Evolutionary conservation across 345 rosid species (phyloP).

Genomic region (Triadica sebifera): DNA sequence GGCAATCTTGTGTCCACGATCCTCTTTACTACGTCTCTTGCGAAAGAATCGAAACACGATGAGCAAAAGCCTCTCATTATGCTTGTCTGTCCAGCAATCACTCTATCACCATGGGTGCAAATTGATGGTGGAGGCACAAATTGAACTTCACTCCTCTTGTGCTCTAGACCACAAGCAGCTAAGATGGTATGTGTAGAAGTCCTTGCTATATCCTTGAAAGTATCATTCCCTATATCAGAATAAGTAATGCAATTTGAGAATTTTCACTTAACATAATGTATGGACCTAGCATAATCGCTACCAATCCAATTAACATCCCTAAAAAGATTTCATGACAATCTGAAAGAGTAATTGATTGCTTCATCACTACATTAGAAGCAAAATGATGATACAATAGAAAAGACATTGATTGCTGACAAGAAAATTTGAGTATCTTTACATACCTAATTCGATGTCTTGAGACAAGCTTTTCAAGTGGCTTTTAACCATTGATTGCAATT

Average conservation of each 20-base stretch:
- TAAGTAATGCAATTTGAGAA: slow-evolving; percentile 14
- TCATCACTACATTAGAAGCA: too few species aligned
- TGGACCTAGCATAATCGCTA: neutral
- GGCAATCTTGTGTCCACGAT: slow-evolving; percentile 69
- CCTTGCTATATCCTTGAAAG: slow-evolving; percentile 59
- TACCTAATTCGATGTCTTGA: slow-evolving; percentile 62
- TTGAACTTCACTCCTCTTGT: slow-evolving; percentile 59
- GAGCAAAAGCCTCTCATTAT: slow-evolving; percentile 77
- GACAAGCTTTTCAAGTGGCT: slow-evolving; percentile 71
- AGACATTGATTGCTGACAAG: too few species aligned
- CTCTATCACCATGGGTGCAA: slow-evolving; percentile 55
- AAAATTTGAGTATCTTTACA: slow-evolving; percentile 3
- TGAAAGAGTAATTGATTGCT: too few species aligned
- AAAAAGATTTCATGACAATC: neutral
- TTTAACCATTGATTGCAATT: slow-evolving; percentile 66
- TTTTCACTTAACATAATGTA: neutral
- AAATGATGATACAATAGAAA: too few species aligned
- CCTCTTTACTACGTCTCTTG: slow-evolving; percentile 74
- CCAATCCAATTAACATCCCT: neutral
- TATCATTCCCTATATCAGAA: slow-evolving; percentile 49
- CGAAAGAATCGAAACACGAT: slow-evolving; percentile 81
- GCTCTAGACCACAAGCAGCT: slow-evolving; percentile 86
- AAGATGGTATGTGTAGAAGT: slow-evolving; percentile 72
- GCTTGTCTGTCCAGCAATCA: slow-evolving; percentile 52
- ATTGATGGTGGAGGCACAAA: slow-evolving; percentile 45